Percentiles rank a stretch among this genome's conserved stretches.
These are phyloP conservation scores for Phytophthora uliginosa DNA, from an alignment of 352 stramenopile species.

Conservation along the genomic window DNA sequence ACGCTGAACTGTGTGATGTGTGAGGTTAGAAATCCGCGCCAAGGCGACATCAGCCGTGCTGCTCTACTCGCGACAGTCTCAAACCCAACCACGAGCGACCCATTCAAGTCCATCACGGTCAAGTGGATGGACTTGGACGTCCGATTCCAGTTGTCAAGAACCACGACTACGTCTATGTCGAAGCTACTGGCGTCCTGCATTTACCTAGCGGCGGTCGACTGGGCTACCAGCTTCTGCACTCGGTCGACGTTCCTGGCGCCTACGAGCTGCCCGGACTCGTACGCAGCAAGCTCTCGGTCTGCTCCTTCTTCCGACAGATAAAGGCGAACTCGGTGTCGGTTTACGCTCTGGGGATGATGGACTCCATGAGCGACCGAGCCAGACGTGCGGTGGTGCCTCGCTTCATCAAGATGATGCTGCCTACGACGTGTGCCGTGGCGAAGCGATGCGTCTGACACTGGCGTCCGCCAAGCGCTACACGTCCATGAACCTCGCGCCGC, in stretches of 20 bases:
- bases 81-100: constrained; percentile 39
- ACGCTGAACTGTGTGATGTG: constrained; percentile 38
- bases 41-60: constrained; percentile 38
- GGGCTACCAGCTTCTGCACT: constrained; percentile 59
- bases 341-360: constrained; percentile 26
- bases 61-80: constrained; percentile 40
- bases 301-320: constrained; percentile 36
- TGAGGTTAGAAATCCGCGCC: constrained; percentile 23
- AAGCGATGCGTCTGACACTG: background rate
- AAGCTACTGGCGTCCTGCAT: constrained; percentile 41
- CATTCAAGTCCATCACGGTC: constrained; percentile 29
- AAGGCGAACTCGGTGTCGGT: constrained; percentile 23
- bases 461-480: background rate
- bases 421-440: constrained; percentile 4
- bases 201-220: constrained; percentile 30
- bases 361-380: constrained; percentile 18
- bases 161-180: constrained; percentile 50
- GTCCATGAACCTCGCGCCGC: background rate
- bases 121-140: constrained; percentile 36
- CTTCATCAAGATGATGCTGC: constrained; percentile 16
- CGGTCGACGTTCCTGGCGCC: constrained; percentile 44
- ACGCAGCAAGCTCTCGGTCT: constrained; percentile 39
- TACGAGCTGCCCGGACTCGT: constrained; percentile 20
- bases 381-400: constrained; percentile 14
- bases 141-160: constrained; percentile 30